Conservation (phyloP, 1,284 basidiomycete species). For the Anthracocystis setariae region DNA sequence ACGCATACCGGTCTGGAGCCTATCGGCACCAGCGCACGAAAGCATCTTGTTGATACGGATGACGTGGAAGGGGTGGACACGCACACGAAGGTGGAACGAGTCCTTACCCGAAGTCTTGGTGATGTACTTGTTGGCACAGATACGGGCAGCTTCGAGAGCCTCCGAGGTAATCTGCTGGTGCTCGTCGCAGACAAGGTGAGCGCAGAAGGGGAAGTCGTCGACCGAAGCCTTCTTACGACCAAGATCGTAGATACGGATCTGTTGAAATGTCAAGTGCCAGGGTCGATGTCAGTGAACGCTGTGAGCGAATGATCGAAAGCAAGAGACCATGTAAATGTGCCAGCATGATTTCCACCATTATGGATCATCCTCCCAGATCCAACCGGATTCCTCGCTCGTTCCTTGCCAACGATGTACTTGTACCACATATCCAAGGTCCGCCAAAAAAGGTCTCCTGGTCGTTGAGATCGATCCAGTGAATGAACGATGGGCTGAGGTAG, state of each 20-base stretch:
- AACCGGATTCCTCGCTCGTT: too few species aligned
- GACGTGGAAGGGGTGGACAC: conserved; percentile 98
- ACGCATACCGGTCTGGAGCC: conserved; percentile 96
- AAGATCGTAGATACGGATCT: conserved; percentile 75
- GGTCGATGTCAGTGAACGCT: conserved; percentile 8
- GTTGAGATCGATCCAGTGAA: too few species aligned
- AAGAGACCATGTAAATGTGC: conserved; percentile 13
- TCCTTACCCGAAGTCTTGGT: conserved; percentile 98
- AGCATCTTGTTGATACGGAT: conserved; percentile 99
- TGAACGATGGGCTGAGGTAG: too few species aligned
- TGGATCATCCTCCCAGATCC: too few species aligned
- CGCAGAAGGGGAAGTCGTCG: conserved; percentile 87
- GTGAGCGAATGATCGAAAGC: background rate
- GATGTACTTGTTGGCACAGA: conserved; percentile 99
- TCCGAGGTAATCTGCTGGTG: conserved; percentile 97
- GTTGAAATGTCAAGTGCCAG: background rate
- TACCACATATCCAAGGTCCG: too few species aligned
- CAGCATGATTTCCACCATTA: background rate
- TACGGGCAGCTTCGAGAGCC: conserved; percentile 97
- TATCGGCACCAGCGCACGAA: conserved; percentile 98
- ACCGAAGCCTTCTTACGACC: conserved; percentile 89
- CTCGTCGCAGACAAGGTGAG: conserved; percentile 96
- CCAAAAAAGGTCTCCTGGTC: too few species aligned
- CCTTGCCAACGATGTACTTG: too few species aligned
- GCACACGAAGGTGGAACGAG: conserved; percentile 96